These are phyloP conservation scores for Cenchrus purpureus DNA, from an alignment of 176 grass and related monocot genomes.

Conservation along the genomic window DNA sequence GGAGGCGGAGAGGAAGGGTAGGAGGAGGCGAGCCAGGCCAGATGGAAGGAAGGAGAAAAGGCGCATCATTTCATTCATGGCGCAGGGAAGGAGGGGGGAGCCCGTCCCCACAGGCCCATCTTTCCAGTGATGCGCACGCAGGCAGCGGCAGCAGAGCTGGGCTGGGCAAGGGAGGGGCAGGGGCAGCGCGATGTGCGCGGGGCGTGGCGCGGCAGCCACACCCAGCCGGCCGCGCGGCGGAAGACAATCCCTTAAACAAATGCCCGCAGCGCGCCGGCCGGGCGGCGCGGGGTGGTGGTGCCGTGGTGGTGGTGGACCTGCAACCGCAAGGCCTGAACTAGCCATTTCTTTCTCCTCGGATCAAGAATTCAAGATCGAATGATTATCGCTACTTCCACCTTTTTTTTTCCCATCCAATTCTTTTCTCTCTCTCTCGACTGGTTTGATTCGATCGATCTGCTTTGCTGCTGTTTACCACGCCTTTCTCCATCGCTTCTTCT, in stretches of 20 bases:
- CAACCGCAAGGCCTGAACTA: neutral
- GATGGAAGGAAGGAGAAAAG: conserved; percentile 24
- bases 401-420: neutral
- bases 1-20: neutral
- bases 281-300: conserved; percentile 30
- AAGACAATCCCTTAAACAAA: conserved; percentile 45
- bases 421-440: neutral
- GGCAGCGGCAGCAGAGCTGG: conserved; percentile 32
- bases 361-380: conserved; percentile 19
- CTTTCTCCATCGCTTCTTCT: neutral
- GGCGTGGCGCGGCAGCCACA: conserved; percentile 25
- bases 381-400: neutral
- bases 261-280: conserved; percentile 3
- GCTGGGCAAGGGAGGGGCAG: conserved; percentile 14
- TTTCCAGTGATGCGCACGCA: conserved; percentile 62
- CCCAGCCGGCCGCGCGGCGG: neutral
- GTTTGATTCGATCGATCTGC: neutral
- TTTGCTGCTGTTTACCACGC: neutral
- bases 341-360: neutral
- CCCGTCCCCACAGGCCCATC: conserved; percentile 52
- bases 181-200: conserved; percentile 35
- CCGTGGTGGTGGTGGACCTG: conserved; percentile 9
- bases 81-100: neutral
- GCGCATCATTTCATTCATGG: conserved; percentile 54
- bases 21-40: neutral